Conservation (phyloP, 2,329 filamentous ascomycete species). For the Exophiala mesophila region DNA sequence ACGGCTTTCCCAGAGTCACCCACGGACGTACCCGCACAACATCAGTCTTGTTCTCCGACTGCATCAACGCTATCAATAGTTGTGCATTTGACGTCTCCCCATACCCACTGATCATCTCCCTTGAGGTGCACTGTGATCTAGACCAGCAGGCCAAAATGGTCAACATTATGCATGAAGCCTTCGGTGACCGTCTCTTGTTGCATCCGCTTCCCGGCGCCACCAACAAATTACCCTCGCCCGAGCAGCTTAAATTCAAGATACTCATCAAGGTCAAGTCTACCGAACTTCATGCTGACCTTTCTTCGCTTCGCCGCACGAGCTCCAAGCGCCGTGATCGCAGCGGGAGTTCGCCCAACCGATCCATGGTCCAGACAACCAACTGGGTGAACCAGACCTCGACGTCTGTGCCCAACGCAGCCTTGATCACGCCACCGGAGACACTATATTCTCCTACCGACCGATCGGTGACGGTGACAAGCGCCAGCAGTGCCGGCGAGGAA, state of each 20-base stretch:
- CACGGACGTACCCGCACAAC: constrained; percentile 88
- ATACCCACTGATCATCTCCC: constrained; percentile 87
- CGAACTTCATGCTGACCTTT: constrained; percentile 48
- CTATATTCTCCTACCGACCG: constrained; percentile 47
- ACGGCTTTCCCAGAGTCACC: constrained; percentile 82
- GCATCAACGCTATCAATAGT: constrained; percentile 87
- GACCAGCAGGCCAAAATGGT: constrained; percentile 85
- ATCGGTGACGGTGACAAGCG: constrained; percentile 50
- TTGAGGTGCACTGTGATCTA: constrained; percentile 87
- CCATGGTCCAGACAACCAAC: constrained; percentile 28
- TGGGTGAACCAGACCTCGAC: constrained; percentile 48
- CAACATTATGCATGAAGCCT: constrained; percentile 77
- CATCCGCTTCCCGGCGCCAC: constrained; percentile 67
- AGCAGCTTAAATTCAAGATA: constrained; percentile 76
- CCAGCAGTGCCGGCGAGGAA: constrained; percentile 65
- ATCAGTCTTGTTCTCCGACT: constrained; percentile 82
- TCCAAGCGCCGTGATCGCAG: constrained; percentile 54
- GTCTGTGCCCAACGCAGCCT: constrained; percentile 38
- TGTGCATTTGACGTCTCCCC: constrained; percentile 86
- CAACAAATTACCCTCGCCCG: constrained; percentile 72
- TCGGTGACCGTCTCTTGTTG: constrained; percentile 72
- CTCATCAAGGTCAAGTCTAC: constrained; percentile 93
- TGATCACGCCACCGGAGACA: constrained; percentile 47
- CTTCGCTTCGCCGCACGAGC: constrained; percentile 40
- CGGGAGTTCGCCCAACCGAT: constrained; percentile 65